Conservation (phyloP, 1,139 yeast species). For the Scheffersomyces titani region DNA sequence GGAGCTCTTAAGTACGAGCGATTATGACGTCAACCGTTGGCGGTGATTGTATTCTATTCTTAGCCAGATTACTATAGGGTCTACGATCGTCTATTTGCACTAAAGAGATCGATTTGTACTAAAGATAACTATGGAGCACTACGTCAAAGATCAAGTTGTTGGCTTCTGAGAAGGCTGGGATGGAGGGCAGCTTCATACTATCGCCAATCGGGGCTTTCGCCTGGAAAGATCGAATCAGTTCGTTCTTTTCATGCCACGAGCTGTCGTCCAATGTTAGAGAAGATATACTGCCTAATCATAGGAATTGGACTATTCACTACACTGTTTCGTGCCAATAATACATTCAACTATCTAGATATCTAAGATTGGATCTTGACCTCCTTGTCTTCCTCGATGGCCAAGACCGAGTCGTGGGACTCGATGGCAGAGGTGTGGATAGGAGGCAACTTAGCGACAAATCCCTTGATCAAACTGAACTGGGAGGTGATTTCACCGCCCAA, state of each 20-base stretch:
- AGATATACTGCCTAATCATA: too few relatives aligned
- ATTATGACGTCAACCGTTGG: neutral
- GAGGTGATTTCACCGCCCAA: constrained; percentile 67
- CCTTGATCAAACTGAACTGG: constrained; percentile 69
- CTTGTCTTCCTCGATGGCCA: constrained; percentile 59
- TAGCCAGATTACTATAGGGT: neutral
- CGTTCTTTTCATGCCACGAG: too few relatives aligned
- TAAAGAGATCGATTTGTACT: too few relatives aligned
- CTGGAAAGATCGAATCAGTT: too few relatives aligned
- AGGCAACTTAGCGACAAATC: constrained; percentile 59
- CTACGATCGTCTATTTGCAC: neutral
- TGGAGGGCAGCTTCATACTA: too few relatives aligned
- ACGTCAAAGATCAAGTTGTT: too few relatives aligned
- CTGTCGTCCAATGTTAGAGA: too few relatives aligned
- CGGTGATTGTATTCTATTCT: neutral
- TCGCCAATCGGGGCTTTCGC: too few relatives aligned
- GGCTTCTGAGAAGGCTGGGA: too few relatives aligned
- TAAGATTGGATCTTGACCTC: constrained; percentile 51
- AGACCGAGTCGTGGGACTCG: constrained; percentile 46
- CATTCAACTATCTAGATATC: neutral
- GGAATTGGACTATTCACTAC: too few relatives aligned
- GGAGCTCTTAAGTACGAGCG: neutral
- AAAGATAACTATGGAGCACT: too few relatives aligned
- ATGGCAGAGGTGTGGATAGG: constrained; percentile 44
- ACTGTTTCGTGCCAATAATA: too few relatives aligned